Base-by-base conservation (phyloP, 805 yeast genomes). In the Ogataea dorogensis region DNA sequence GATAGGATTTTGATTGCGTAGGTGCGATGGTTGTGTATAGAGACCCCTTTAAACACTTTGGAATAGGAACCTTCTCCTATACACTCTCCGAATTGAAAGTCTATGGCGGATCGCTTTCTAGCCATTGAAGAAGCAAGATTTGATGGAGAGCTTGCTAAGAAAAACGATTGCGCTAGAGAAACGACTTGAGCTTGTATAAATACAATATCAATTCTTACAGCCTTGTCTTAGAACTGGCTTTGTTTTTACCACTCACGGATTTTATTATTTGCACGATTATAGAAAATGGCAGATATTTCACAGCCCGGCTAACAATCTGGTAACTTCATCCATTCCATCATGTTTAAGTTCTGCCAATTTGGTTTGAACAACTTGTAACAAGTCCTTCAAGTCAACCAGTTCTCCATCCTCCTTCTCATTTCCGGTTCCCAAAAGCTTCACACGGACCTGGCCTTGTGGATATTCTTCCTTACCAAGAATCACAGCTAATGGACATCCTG, bases 41-140 rank as follows among this genome's bases (percentile, higher is more conserved):
- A 96, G 5, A 83, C 67, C 0, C 96, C 98, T 40, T 85, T 83
- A 51, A 77, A 86, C 7, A 91, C 98, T 5, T 94, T 86, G 8
- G 98, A 89, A 57, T 91, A 93, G 6, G 97, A 87, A 1, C 98
- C 98, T 57, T 87, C 96, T 5, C 98, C 98, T 16, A 93, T 74
- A 28, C 83, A 79, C 12, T 86, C 79, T 7, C 95, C 94, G 56
- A 93, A 87, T 44, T 79, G 82, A 60, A 89, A 93, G 56, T 93
- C 98, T 47, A 80, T 77, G 9, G 87, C 94, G 14, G 82, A 64
- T 49, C 74, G 63, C 50, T 68, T 73, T 40, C 66, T 55, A 8
- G 66, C 51, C 66, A 61, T 61, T 33, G 33, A 25, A 24, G 27
- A 31, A 22, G 27, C 28, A 12, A n/a, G n/a, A n/a, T n/a, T n/a